Conservation (phyloP, 805 yeast genomes). For the Starmerella lactis-condensi region DNA sequence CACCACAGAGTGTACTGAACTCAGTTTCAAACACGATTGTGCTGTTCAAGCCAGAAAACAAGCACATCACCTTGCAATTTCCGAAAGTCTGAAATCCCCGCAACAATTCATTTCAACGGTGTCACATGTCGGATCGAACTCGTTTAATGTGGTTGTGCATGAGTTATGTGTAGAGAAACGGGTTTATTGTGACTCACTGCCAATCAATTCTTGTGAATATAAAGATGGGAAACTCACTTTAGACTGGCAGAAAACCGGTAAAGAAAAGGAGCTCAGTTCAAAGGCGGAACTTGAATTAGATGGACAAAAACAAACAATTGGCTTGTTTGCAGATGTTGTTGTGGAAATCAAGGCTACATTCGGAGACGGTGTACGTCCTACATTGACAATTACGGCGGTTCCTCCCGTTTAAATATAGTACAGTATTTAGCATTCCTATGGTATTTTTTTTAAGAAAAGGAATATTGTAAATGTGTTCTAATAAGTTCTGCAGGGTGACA, state of each 20-base stretch:
- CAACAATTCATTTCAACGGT: slow-evolving; percentile 70
- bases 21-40: slow-evolving; percentile 89
- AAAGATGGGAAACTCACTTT: no score
- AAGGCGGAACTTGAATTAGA: neutral
- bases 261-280: no score
- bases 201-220: neutral
- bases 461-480: no score
- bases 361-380: neutral
- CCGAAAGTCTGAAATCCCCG: slow-evolving; percentile 40
- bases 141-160: slow-evolving; percentile 79
- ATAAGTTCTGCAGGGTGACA: no score
- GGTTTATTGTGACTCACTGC: slow-evolving; percentile 75
- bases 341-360: slow-evolving; percentile 1
- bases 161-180: slow-evolving; percentile 37
- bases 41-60: slow-evolving; percentile 88
- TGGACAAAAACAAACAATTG: neutral
- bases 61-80: slow-evolving; percentile 52
- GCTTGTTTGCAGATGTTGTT: neutral
- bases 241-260: no score
- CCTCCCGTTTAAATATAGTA: no score
- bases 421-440: no score
- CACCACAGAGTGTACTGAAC: slow-evolving; percentile 28
- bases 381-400: slow-evolving; percentile 1
- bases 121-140: slow-evolving; percentile 82
- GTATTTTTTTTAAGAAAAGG: no score